A percentile compares a stretch with the other conserved stretches of the same genome.
phyloP scores from a whole-genome alignment of 257 asterid species.

The Linderniella brevidens region DNA sequence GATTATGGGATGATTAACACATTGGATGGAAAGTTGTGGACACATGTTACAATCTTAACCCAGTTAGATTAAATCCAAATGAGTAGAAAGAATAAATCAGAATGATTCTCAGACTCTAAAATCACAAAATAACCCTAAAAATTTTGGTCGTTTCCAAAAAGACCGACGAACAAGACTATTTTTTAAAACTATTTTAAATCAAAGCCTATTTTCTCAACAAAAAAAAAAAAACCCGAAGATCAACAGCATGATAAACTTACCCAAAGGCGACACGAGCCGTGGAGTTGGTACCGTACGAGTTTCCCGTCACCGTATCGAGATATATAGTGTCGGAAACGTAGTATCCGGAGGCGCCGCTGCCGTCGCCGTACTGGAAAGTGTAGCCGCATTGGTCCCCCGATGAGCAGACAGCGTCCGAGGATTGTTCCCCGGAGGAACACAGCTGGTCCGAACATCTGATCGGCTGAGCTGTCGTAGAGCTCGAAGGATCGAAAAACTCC shows the following conservation, averaged over 20 bases:
- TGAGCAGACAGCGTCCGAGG: conserved; percentile 52
- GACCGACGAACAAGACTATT: too few relatives aligned
- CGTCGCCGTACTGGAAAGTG: conserved; percentile 88
- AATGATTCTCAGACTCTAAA: too few relatives aligned
- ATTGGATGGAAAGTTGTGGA: too few relatives aligned
- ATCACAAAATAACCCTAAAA: too few relatives aligned
- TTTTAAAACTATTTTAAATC: too few relatives aligned
- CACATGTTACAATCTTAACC: too few relatives aligned
- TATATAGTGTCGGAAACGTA: conserved; percentile 54
- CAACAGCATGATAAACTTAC: conserved; percentile 22
- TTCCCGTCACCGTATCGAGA: conserved; percentile 51
- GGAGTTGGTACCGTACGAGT: conserved; percentile 38
- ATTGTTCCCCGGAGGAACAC: conserved; percentile 50
- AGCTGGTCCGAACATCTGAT: conserved; percentile 74
- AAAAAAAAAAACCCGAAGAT: too few relatives aligned
- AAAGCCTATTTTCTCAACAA: too few relatives aligned
- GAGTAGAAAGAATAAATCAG: too few relatives aligned
- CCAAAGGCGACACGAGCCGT: conserved; percentile 84
- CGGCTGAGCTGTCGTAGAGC: conserved; percentile 40
- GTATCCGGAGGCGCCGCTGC: conserved; percentile 90
- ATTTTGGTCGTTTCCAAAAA: too few relatives aligned
- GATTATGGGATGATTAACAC: too few relatives aligned
- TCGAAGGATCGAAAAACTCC: conserved; percentile 71
- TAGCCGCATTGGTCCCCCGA: conserved; percentile 59
- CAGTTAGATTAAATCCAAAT: too few relatives aligned